Evolutionary conservation across 345 rosid genomes (phyloP).

Genomic region (Mangifera indica): DNA sequence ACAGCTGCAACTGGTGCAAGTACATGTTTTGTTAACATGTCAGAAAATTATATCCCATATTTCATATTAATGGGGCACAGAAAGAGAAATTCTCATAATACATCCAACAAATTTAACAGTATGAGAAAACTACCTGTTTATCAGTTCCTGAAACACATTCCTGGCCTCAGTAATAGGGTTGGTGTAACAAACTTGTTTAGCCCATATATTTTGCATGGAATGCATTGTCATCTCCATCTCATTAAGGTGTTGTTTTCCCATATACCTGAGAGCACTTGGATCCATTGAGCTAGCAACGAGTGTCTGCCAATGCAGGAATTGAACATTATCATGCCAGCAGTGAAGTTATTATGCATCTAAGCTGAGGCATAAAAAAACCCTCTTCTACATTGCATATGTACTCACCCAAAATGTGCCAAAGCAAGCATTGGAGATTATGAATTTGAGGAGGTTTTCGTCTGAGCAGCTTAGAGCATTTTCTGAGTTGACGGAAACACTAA

Average conservation of each 20-base stretch:
- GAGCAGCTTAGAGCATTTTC: slow-evolving; percentile 45
- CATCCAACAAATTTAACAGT: not conserved
- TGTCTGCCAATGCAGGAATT: slow-evolving; percentile 39
- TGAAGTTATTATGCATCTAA: no score
- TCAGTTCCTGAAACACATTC: slow-evolving; percentile 42
- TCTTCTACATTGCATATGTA: slow-evolving; percentile 2
- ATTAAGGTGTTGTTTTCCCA: slow-evolving; percentile 51
- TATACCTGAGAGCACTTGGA: slow-evolving; percentile 27
- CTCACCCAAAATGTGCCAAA: slow-evolving; percentile 63
- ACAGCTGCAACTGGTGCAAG: not conserved
- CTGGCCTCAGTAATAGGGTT: slow-evolving; percentile 56
- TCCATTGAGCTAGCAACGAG: slow-evolving; percentile 49
- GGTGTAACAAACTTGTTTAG: slow-evolving; percentile 42
- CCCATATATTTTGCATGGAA: slow-evolving; percentile 59
- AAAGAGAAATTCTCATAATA: not conserved
- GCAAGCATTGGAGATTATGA: slow-evolving; percentile 50
- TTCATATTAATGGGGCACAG: not conserved
- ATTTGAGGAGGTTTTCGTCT: slow-evolving; percentile 61
- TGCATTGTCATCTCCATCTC: slow-evolving; percentile 38
- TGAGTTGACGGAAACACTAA: slow-evolving; percentile 43
- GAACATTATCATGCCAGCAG: no score
- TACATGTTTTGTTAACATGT: not conserved
- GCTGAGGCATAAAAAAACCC: no score
- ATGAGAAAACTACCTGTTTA: slow-evolving; percentile 23
- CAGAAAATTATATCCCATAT: not conserved